Percentiles rank a stretch among this genome's conserved stretches.
These are phyloP conservation scores for Amaranthus palmeri DNA, from an alignment of 148 eudicot genomes.

Conservation along the genomic window DNA sequence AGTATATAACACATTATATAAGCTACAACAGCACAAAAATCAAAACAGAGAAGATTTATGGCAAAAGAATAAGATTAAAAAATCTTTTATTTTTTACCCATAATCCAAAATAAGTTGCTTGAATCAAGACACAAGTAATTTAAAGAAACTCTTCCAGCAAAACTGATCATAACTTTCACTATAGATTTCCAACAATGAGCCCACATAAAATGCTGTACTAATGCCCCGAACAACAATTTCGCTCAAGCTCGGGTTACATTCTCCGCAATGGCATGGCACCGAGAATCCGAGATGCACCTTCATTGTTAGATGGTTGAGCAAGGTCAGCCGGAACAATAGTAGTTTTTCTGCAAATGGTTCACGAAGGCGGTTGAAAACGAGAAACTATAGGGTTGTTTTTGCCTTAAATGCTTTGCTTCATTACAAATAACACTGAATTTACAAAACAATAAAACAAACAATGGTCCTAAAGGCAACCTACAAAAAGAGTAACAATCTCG, in stretches of 20 bases:
- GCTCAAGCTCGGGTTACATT: not conserved
- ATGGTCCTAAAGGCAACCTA: slow-evolving; percentile 31
- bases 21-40: no score
- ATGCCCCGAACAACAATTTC: not conserved
- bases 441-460: slow-evolving; percentile 34
- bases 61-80: no score
- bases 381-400: not conserved
- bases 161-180: no score
- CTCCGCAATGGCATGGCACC: not conserved
- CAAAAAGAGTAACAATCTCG: slow-evolving; percentile 32
- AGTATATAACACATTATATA: no score
- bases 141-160: no score
- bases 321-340: not conserved
- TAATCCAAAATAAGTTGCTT: no score
- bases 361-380: not conserved
- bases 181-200: no score
- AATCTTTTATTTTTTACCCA: no score
- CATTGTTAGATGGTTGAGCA: not conserved
- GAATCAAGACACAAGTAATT: no score
- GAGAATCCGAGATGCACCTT: not conserved
- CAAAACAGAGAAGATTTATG: no score
- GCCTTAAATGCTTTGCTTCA: slow-evolving; percentile 17
- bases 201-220: no score
- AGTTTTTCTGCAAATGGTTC: not conserved
- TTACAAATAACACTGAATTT: slow-evolving; percentile 32